Conservation (phyloP, 192 early-diverging fungal genomes). For the Entomortierella beljakovae region DNA sequence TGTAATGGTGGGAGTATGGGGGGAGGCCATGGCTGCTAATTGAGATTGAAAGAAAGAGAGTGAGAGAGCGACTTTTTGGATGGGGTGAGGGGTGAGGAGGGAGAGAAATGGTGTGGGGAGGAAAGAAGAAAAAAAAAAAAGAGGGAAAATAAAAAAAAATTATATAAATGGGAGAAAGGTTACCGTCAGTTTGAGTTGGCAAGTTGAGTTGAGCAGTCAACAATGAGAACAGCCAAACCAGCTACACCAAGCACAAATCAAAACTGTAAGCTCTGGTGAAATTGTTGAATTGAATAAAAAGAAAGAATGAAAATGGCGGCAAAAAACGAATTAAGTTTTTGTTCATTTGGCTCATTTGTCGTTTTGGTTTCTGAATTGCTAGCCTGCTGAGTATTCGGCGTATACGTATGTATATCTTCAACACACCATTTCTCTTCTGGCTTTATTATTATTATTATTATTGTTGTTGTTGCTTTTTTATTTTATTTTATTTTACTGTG, state of each 20-base stretch:
- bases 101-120: background rate
- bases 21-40: slow-evolving; percentile 25
- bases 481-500: background rate
- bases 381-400: no score
- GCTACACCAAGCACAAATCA: no score
- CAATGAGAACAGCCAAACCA: no score
- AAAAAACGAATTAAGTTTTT: no score
- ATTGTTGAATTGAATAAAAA: no score
- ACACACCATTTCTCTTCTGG: background rate
- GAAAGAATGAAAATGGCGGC: no score
- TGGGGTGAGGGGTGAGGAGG: background rate
- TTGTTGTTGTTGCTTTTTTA: background rate
- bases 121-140: background rate
- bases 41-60: slow-evolving; percentile 8
- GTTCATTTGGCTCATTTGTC: no score
- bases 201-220: no score
- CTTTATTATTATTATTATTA: background rate
- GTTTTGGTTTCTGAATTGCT: no score
- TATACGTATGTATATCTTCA: no score
- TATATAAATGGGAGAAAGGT: background rate
- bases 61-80: slow-evolving; percentile 19
- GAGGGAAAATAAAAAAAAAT: background rate
- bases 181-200: no score
- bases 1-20: slow-evolving; percentile 21
- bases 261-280: no score